Percentiles rank a stretch among this genome's conserved stretches.
phyloP scores from a whole-genome alignment of 2,329 filamentous ascomycete genomes.

The Ilyonectria robusta region DNA sequence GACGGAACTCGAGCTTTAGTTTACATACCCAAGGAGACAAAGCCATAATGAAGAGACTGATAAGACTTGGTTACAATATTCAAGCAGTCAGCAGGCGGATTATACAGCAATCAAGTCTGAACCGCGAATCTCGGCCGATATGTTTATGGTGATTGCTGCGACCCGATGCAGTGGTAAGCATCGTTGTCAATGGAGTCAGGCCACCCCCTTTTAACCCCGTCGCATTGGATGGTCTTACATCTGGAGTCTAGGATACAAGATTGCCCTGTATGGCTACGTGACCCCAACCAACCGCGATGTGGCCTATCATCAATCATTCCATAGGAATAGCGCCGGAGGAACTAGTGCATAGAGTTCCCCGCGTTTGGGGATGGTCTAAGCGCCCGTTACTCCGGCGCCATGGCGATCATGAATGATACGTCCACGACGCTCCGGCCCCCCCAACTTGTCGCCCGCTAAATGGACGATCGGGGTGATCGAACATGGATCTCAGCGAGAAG shows the following conservation, averaged over 20 bases:
- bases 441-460: slow-evolving; percentile 1
- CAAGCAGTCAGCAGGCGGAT: neutral
- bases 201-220: neutral
- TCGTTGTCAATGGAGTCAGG: neutral
- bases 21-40: slow-evolving; percentile 2
- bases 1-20: neutral
- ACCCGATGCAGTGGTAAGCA: neutral
- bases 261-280: neutral
- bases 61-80: neutral
- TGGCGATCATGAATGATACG: neutral
- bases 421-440: neutral
- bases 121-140: neutral
- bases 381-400: neutral
- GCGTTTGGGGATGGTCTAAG: neutral
- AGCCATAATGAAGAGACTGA: slow-evolving; percentile 2
- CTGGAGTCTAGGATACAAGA: neutral
- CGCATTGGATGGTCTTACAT: neutral
- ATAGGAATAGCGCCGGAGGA: neutral
- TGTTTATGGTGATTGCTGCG: slow-evolving; percentile 2
- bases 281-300: neutral
- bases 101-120: neutral
- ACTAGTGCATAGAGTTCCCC: neutral
- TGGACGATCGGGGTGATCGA: neutral
- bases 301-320: neutral
- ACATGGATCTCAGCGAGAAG: neutral